Conservation (phyloP, 2,329 filamentous ascomycete species). For the Chrysosporium queenslandicum region DNA sequence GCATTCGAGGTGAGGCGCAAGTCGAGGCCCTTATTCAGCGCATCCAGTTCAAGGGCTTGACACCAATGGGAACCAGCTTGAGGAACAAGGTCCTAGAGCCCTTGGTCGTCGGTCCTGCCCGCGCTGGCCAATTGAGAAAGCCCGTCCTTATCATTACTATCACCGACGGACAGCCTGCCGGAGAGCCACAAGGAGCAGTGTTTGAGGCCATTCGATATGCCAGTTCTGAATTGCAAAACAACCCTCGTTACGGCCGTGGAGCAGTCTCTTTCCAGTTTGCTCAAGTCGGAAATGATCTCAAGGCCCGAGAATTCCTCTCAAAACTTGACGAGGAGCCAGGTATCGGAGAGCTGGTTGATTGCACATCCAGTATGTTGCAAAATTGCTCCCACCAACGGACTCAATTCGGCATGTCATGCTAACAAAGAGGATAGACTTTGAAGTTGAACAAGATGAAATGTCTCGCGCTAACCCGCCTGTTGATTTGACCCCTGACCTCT, state of each 20-base stretch:
- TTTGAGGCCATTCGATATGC: slow-evolving; percentile 49
- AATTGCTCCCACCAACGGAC: not conserved
- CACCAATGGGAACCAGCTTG: slow-evolving; percentile 55
- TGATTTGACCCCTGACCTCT: slow-evolving; percentile 54
- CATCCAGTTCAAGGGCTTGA: slow-evolving; percentile 56
- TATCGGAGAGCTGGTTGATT: slow-evolving; percentile 54
- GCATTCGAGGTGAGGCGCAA: slow-evolving; percentile 48
- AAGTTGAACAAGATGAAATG: slow-evolving; percentile 60
- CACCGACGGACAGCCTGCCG: slow-evolving; percentile 57
- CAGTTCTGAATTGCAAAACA: slow-evolving; percentile 41
- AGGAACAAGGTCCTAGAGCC: slow-evolving; percentile 54
- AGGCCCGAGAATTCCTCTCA: slow-evolving; percentile 53
- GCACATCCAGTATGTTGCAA: slow-evolving; percentile 52
- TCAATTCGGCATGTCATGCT: not conserved
- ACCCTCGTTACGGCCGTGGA: slow-evolving; percentile 45
- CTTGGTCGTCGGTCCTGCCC: slow-evolving; percentile 46
- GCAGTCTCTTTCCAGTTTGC: slow-evolving; percentile 59
- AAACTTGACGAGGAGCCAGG: slow-evolving; percentile 55
- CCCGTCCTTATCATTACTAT: slow-evolving; percentile 56
- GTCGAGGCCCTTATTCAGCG: slow-evolving; percentile 48
- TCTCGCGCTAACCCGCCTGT: slow-evolving; percentile 51
- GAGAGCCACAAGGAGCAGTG: slow-evolving; percentile 48
- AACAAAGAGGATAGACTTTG: slow-evolving; percentile 44
- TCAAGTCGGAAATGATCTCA: slow-evolving; percentile 57
- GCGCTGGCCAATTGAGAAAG: slow-evolving; percentile 48